Base-by-base conservation (phyloP, 208 protist genomes). In the Trypanosoma brucei region DNA sequence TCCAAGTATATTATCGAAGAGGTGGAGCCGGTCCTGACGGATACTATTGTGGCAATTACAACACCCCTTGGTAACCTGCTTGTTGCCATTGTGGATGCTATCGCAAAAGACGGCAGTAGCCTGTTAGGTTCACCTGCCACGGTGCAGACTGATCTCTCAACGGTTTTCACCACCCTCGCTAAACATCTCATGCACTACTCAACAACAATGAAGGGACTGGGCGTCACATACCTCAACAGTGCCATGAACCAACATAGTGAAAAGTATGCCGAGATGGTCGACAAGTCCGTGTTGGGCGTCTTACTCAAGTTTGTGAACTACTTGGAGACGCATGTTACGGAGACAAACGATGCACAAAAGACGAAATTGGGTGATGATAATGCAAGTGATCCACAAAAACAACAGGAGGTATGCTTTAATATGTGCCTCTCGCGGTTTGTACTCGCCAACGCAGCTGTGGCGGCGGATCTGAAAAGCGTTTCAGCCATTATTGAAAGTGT, bases 1-100 rank as follows among this genome's bases (percentile, higher is more conserved):
- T 59, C 82, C 8, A 51, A 71, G 36, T 79, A 76, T 30, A 80
- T 88, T 34, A 78, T 82, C 35, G 65, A 78, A 48, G 75, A 85
- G 31, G 80, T 94, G 49, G 76, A 91, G 70, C 79, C 84, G n/a
- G 84, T 85, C 40, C 73, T 94, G 57, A 72, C 81, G 8, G 78
- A 90, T 37, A 59, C 87, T 36, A 78, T 92, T 39, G 46, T 67
- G 42, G 70, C 76, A 11, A 67, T 92, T 31, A 48, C 64, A 8
- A 63, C 68, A 49, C 74, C 74, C 36, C 52, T 92, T 31, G 67
- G 59, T 22, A 71, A 79, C 39, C 64, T 86, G 36, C 71, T 72
- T 52, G 63, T 78, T 30, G 69, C 77, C 34, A 61, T 74, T 30
- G 50, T 88, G 7, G 35, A 70, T 3, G 70, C 78, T 0, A 72